Base-by-base conservation (phyloP, 768 basidiomycete species). In the Leucocoprinus leucothites region DNA sequence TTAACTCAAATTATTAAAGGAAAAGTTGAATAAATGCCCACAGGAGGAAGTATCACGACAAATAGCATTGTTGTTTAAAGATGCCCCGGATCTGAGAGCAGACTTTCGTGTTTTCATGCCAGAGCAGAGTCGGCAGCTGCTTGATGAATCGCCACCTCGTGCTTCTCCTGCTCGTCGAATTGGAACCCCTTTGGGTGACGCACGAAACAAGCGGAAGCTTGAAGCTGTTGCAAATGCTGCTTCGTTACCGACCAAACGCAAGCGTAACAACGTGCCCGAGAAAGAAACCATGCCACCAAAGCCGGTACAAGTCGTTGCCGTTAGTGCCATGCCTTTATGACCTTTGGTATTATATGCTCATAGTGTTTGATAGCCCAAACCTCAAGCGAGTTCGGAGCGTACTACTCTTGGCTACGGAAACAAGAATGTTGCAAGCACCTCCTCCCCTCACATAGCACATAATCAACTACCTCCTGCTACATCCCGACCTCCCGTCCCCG, bases 41-140 rank as follows among this genome's bases (percentile, higher is more conserved):
- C 59, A 87, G 84, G 80, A 80, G 44, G 87, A 89, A 58, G 84
- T 91, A 1, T 82, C 86, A 5, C 77, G 76, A 25, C 83, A 85
- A 60, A 86, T 91, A 36, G 82, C 82, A 18, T 71, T 73, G 44
- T 70, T 91, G 9, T 90, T 92, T 72, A 85, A 85, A 57, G 86
- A 91, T 61, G 84, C 82, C 8, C 85, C 86, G 0, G 89, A 91
- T 66, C 67, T 92, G 35, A 79, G 85, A 38, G 77, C 81, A 45
- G 88, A 89, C 58, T 91, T 92, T 60, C 77, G 82, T 25, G 77
- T 87, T 51, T 91, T 91, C 68, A 81, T 91, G 75, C 86, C 87
- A 0, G 85, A 82, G 63, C 73, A 76, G 64, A 75, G 71, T 48
- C 82, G 79, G 51, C 71, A 73, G 56, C 62, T 77, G 36, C 66